These are phyloP conservation scores for Quercus tomentella DNA, from an alignment of 331 rosid species.

Conservation along the genomic window DNA sequence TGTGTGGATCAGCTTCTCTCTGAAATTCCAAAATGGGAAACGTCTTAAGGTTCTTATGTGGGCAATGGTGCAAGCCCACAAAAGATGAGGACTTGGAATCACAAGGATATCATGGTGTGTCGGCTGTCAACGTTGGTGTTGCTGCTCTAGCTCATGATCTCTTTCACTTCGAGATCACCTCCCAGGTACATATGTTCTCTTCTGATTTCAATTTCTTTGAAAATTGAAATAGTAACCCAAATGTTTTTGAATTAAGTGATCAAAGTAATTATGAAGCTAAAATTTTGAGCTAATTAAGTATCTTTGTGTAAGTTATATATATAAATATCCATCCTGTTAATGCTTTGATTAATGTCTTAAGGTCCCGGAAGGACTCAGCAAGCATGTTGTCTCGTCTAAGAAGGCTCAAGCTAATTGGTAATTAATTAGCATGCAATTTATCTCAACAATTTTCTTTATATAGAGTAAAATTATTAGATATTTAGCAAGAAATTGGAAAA, in stretches of 20 bases:
- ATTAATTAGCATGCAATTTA: not conserved
- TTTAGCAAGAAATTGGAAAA: not conserved
- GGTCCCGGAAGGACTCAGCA: slow-evolving; percentile 79
- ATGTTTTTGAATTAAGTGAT: not conserved
- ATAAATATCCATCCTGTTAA: not conserved
- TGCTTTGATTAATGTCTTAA: slow-evolving; percentile 16
- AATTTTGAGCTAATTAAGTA: not conserved
- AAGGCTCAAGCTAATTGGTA: slow-evolving; percentile 95
- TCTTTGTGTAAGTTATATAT: not conserved
- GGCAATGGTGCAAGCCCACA: slow-evolving; percentile 45
- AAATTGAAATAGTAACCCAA: not conserved
- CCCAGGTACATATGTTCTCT: slow-evolving; percentile 49
- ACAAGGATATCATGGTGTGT: slow-evolving; percentile 47
- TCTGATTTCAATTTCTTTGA: not conserved
- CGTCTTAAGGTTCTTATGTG: slow-evolving; percentile 48
- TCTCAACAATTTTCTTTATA: not conserved
- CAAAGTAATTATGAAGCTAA: not conserved
- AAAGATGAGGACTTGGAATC: slow-evolving; percentile 42
- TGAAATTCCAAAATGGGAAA: slow-evolving; percentile 49
- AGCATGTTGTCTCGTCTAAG: slow-evolving; percentile 77
- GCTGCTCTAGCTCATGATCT: slow-evolving; percentile 78
- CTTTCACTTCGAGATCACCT: slow-evolving; percentile 70
- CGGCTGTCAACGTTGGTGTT: slow-evolving; percentile 56
- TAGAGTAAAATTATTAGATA: not conserved
- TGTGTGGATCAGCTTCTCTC: not conserved